These are phyloP conservation scores for Exophiala sp. DNA, from an alignment of 2,329 filamentous ascomycete genomes.

Conservation along the genomic window DNA sequence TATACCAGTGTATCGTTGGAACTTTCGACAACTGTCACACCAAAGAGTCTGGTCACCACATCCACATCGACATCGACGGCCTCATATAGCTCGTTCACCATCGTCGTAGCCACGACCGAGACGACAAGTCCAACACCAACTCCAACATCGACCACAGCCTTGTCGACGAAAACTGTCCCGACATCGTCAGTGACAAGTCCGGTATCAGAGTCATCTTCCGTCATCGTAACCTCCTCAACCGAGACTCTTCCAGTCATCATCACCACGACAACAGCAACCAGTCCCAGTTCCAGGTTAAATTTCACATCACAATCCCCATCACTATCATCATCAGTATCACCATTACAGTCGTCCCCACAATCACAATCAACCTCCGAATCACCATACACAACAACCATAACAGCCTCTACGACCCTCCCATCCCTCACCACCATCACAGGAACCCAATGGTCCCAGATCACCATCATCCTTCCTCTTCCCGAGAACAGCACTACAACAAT, in stretches of 20 bases:
- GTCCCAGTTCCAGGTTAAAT: not conserved
- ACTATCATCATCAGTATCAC: too few relatives aligned
- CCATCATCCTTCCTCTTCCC: constrained; percentile 16
- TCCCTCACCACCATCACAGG: constrained; percentile 14
- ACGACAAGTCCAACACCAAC: constrained; percentile 28
- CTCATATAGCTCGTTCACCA: not conserved
- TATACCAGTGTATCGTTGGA: constrained; percentile 3
- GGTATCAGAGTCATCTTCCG: not conserved
- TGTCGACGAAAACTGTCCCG: not conserved
- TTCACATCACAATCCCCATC: too few relatives aligned
- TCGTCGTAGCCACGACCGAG: constrained; percentile 2
- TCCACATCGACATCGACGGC: not conserved
- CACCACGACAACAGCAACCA: not conserved
- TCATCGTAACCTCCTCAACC: not conserved
- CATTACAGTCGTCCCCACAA: too few relatives aligned
- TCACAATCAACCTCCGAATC: too few relatives aligned
- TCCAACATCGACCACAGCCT: not conserved
- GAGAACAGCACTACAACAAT: constrained; percentile 20
- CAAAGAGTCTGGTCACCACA: constrained; percentile 6
- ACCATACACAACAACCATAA: constrained; percentile 11
- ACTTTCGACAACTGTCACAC: constrained; percentile 15
- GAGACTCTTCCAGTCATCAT: not conserved
- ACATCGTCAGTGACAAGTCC: not conserved
- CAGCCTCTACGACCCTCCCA: constrained; percentile 10
- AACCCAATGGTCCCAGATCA: constrained; percentile 10